phyloP scores from a whole-genome alignment of 306 rosid species.

The Cicer cuneatum region DNA sequence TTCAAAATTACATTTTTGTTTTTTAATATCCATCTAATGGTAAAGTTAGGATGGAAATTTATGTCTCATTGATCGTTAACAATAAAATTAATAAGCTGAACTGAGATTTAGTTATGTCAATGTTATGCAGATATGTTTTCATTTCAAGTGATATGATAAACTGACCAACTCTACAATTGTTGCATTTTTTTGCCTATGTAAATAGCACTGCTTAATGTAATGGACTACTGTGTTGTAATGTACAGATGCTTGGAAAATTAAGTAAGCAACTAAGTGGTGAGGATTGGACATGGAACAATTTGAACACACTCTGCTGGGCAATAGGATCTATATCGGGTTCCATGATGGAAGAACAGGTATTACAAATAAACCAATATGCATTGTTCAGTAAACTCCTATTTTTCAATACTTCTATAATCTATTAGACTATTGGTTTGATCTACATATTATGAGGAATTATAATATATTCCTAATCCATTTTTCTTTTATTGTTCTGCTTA shows the following conservation, averaged over 20 bases:
- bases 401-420: slow-evolving; percentile 1
- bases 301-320: slow-evolving; percentile 97
- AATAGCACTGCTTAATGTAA: slow-evolving; percentile 19
- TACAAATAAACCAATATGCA: slow-evolving; percentile 19
- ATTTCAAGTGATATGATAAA: neutral
- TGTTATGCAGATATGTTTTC: slow-evolving; percentile 7
- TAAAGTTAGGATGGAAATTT: slow-evolving; percentile 6
- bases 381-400: neutral
- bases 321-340: slow-evolving; percentile 99
- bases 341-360: slow-evolving; percentile 95
- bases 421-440: slow-evolving; percentile 7
- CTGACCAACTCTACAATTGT: neutral
- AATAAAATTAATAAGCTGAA: slow-evolving; percentile 4
- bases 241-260: slow-evolving; percentile 90
- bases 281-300: slow-evolving; percentile 98
- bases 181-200: neutral
- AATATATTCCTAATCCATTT: slow-evolving; percentile 2
- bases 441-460: slow-evolving; percentile 1
- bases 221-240: slow-evolving; percentile 25
- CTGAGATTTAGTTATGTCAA: neutral
- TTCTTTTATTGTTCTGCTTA: neutral
- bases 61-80: neutral
- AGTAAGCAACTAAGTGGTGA: slow-evolving; percentile 89
- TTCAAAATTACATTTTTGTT: slow-evolving; percentile 1
- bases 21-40: neutral